These are phyloP conservation scores for Termitomyces sp. DNA, from an alignment of 1,284 basidiomycete species.

Conservation along the genomic window DNA sequence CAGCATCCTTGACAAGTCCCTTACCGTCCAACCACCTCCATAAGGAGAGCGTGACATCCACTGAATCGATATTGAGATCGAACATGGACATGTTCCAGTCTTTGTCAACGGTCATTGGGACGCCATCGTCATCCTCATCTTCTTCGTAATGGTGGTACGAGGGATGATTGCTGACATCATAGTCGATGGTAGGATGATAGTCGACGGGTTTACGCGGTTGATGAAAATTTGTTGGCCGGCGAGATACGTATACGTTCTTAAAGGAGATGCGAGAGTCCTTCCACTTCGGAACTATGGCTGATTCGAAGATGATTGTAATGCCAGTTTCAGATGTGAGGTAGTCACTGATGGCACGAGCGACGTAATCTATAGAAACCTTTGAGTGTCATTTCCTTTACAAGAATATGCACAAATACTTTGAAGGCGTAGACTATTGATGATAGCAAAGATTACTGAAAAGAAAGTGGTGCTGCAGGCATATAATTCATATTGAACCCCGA, in stretches of 20 bases:
- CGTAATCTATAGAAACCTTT: conserved; percentile 53
- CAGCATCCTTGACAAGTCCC: conserved; percentile 87
- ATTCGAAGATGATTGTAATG: conserved; percentile 93
- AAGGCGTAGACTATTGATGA: conserved; percentile 84
- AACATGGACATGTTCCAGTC: conserved; percentile 81
- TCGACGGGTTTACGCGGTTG: conserved; percentile 21
- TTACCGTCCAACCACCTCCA: conserved; percentile 95
- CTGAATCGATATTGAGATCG: conserved; percentile 87
- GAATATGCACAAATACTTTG: conserved; percentile 57
- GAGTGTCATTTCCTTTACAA: neutral
- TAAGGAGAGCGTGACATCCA: conserved; percentile 95
- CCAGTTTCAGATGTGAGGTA: conserved; percentile 94
- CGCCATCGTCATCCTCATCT: conserved; percentile 48
- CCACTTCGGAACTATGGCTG: conserved; percentile 97
- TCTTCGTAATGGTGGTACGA: conserved; percentile 53
- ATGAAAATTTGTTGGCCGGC: conserved; percentile 49
- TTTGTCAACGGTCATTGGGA: conserved; percentile 28
- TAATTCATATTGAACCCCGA: conserved; percentile 9
- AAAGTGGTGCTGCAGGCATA: conserved; percentile 76
- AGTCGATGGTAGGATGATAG: conserved; percentile 58
- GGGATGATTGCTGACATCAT: conserved; percentile 73
- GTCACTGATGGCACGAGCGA: conserved; percentile 87
- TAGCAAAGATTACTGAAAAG: conserved; percentile 89
- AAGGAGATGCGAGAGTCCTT: conserved; percentile 93
- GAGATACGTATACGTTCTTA: conserved; percentile 93